phyloP scores from a whole-genome alignment of 495 filamentous ascomycete species.

The Hypoxylon lienhwacheense region DNA sequence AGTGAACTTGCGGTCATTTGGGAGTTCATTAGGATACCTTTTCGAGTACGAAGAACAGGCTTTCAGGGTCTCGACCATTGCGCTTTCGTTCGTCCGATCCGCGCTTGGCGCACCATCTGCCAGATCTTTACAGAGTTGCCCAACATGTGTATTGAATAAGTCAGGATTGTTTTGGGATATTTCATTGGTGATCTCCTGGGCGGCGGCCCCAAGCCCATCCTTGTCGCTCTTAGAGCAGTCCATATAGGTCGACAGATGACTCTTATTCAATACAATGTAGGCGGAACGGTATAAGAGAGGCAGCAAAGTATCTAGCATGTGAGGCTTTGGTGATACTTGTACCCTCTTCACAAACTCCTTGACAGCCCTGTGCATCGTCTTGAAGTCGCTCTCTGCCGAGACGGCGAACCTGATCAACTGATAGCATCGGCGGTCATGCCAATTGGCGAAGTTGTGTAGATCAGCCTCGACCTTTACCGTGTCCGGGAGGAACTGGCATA shows the following conservation, averaged over 20 bases:
- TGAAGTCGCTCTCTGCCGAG: slow-evolving; percentile 85
- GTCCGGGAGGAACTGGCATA: slow-evolving; percentile 77
- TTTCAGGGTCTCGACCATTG: slow-evolving; percentile 84
- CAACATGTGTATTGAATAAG: slow-evolving; percentile 87
- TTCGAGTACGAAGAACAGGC: slow-evolving; percentile 88
- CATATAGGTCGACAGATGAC: slow-evolving; percentile 88
- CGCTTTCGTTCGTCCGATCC: slow-evolving; percentile 63
- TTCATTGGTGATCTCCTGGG: slow-evolving; percentile 89
- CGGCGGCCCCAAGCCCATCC: slow-evolving; percentile 70
- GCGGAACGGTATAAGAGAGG: slow-evolving; percentile 84
- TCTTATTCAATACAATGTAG: slow-evolving; percentile 87
- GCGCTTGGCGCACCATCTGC: slow-evolving; percentile 74
- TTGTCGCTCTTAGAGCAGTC: slow-evolving; percentile 80
- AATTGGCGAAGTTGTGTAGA: slow-evolving; percentile 86
- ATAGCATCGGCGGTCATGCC: slow-evolving; percentile 87
- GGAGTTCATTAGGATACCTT: slow-evolving; percentile 81
- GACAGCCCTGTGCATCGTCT: slow-evolving; percentile 82
- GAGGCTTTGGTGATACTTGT: slow-evolving; percentile 53
- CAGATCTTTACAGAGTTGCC: slow-evolving; percentile 85
- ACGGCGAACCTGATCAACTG: slow-evolving; percentile 85
- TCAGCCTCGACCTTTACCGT: slow-evolving; percentile 64
- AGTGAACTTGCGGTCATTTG: slow-evolving; percentile 79
- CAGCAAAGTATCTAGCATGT: slow-evolving; percentile 73
- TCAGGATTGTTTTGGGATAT: slow-evolving; percentile 87
- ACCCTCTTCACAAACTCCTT: slow-evolving; percentile 86